Percentiles rank a stretch among this genome's conserved stretches.
These are phyloP conservation scores for Tylopilus plumbeoviolaceoides DNA, from an alignment of 768 basidiomycete genomes.

Conservation along the genomic window DNA sequence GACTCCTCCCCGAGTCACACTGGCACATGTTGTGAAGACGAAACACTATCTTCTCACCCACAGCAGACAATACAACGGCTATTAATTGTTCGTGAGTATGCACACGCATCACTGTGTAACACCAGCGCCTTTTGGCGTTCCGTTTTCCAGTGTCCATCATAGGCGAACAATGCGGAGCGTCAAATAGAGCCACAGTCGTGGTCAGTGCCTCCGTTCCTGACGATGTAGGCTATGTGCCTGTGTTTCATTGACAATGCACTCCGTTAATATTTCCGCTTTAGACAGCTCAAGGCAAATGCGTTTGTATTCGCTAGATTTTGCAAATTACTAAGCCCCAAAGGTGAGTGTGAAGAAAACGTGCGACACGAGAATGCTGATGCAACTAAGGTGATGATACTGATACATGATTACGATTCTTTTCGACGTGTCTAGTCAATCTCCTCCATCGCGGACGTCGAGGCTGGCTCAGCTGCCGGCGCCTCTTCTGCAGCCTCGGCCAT, in stretches of 20 bases:
- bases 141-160: background rate
- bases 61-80: background rate
- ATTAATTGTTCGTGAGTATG: too few relatives aligned
- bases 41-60: too few relatives aligned
- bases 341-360: conserved; percentile 16
- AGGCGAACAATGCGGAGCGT: conserved; percentile 25
- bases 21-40: background rate
- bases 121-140: background rate
- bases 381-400: conserved; percentile 26
- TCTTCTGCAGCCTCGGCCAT: conserved; percentile 35
- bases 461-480: conserved; percentile 53
- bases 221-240: too few relatives aligned
- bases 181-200: conserved; percentile 4
- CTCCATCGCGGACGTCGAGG: conserved; percentile 88
- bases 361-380: conserved; percentile 24
- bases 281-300: too few relatives aligned
- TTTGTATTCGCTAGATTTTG: background rate
- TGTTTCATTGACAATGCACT: background rate
- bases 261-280: too few relatives aligned
- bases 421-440: conserved; percentile 73
- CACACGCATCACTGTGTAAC: background rate
- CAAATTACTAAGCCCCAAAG: conserved; percentile 24
- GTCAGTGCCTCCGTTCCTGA: background rate
- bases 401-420: conserved; percentile 10
- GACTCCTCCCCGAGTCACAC: conserved; percentile 15